Base-by-base conservation (phyloP, 2,329 filamentous ascomycete species). In the Zalaria obscura region DNA sequence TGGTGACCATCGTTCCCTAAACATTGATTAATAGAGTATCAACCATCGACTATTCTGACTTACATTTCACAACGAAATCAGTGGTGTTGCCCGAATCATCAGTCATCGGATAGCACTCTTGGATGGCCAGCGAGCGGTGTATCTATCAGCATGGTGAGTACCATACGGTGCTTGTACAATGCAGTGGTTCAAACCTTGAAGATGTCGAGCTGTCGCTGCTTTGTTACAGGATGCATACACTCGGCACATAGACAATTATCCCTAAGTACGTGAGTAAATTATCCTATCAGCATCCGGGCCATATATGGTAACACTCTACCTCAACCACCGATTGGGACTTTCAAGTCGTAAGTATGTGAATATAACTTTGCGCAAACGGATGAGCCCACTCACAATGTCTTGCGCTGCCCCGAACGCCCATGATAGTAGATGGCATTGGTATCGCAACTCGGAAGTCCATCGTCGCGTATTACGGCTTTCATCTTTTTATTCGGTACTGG, bases 221-320 rank as follows among this genome's bases (percentile, higher is more conserved):
- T 40, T 4, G 46, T 48, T 3, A 42, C 43, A 5, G 45, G 46
- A 36, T 48, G 45, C 26, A 48, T 41, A 37, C 46, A 48, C 7
- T 43, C 43, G 3, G 40, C 35, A 27, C 46, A 48, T 2, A 40
- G 43, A 29, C 46, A 48, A 9, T 48, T 43, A 11, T 48, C 46
- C 38, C 46, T 44, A 27, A 7, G 29, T 32, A n/a, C 18, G 18
- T 18, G 18, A 18, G 18, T 18, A 18, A 18, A 18, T 34, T 38
- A 18, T 25, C 7, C n/a, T 9, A 26, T 43, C 11, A 43, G 25
- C 11, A 25, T 7, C 5, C 18, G 28, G 8, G 9, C 9, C 8
- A n/a, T 11, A 31, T 40, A 7, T 9, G 3, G 4, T 28, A 5
- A 36, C 5, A 25, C 27, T 35, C 31, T 3, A 44, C 42, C 42